Percentiles rank a stretch among this genome's conserved stretches.
Conservation (phyloP, 2,329 filamentous ascomycete genomes). For the Sordariomycetes sp. region DNA sequence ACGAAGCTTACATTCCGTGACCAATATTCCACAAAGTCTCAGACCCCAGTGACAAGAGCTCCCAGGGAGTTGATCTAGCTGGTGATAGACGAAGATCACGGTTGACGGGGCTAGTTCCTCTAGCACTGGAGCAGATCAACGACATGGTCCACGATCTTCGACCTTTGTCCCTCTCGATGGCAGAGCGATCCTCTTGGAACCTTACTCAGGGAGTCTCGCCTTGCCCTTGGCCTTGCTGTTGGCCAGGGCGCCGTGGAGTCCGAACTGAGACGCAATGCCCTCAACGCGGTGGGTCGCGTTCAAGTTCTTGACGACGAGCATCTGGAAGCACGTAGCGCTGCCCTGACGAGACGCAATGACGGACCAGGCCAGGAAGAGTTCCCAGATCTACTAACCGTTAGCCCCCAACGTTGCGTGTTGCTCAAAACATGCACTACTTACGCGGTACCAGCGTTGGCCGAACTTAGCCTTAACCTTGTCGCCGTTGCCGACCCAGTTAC, state of each 20-base stretch:
- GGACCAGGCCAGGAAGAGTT: conserved; percentile 80
- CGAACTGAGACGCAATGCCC: conserved; percentile 61
- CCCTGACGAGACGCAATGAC: conserved; percentile 80
- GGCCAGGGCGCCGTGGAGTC: conserved; percentile 51
- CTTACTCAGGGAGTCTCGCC: conserved; percentile 5
- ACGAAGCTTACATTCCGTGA: too few species aligned
- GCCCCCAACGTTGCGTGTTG: neutral
- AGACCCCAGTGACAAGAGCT: too few species aligned
- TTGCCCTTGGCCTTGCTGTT: conserved; percentile 14
- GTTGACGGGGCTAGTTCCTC: too few species aligned
- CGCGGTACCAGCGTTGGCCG: conserved; percentile 88
- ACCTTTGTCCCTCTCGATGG: too few species aligned
- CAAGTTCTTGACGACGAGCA: conserved; percentile 81
- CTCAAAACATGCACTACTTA: conserved; percentile 32
- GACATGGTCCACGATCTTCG: too few species aligned
- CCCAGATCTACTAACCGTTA: conserved; percentile 62
- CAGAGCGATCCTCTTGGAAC: too few species aligned
- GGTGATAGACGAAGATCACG: too few species aligned
- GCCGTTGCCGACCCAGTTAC: conserved; percentile 92
- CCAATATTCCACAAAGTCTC: too few species aligned
- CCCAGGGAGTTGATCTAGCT: too few species aligned
- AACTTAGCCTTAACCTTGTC: conserved; percentile 95
- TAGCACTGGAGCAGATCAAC: too few species aligned
- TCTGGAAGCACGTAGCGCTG: conserved; percentile 77
- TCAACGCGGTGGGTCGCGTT: conserved; percentile 78